Evolutionary conservation across 352 stramenopile genomes (phyloP).

Genomic region (Pythium sp.): DNA sequence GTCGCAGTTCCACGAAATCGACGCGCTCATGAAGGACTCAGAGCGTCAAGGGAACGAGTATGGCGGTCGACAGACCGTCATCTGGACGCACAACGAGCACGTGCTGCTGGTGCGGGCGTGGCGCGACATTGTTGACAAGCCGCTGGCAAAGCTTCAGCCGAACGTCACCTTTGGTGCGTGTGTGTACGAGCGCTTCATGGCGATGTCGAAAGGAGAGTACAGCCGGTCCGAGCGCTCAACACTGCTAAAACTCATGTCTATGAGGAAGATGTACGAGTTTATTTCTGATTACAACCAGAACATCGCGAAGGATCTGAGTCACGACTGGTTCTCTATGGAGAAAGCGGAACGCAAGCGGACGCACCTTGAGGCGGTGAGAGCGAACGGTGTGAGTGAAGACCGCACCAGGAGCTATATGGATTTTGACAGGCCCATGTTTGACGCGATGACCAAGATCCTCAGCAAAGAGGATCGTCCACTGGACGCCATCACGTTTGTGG

Average conservation of each 20-base stretch:
- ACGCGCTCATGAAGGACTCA: slow-evolving; percentile 5
- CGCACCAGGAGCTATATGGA: slow-evolving; percentile 11
- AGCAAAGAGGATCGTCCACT: neutral
- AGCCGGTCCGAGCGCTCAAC: slow-evolving; percentile 6
- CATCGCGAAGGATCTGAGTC: neutral
- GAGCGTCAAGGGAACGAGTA: neutral
- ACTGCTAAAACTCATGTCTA: slow-evolving; percentile 5
- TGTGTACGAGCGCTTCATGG: slow-evolving; percentile 14
- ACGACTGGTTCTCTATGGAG: slow-evolving; percentile 11
- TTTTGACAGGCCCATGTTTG: slow-evolving; percentile 8
- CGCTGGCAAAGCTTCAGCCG: neutral
- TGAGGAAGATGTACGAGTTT: slow-evolving; percentile 13
- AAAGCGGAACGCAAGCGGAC: neutral
- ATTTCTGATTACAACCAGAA: slow-evolving; percentile 13
- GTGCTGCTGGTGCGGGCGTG: slow-evolving; percentile 13
- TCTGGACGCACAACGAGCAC: slow-evolving; percentile 12
- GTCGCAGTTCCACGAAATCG: slow-evolving; percentile 8
- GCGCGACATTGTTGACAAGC: slow-evolving; percentile 7
- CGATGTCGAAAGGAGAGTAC: neutral
- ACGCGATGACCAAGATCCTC: slow-evolving; percentile 5
- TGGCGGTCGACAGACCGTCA: slow-evolving; percentile 1
- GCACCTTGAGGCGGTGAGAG: neutral
- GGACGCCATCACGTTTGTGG: neutral
- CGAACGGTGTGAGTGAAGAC: neutral
- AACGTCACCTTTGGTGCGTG: slow-evolving; percentile 4